A percentile compares a stretch with the other conserved stretches of the same genome.
phyloP scores from a whole-genome alignment of 2,329 filamentous ascomycete genomes.

The Sclerotinia spermophila region DNA sequence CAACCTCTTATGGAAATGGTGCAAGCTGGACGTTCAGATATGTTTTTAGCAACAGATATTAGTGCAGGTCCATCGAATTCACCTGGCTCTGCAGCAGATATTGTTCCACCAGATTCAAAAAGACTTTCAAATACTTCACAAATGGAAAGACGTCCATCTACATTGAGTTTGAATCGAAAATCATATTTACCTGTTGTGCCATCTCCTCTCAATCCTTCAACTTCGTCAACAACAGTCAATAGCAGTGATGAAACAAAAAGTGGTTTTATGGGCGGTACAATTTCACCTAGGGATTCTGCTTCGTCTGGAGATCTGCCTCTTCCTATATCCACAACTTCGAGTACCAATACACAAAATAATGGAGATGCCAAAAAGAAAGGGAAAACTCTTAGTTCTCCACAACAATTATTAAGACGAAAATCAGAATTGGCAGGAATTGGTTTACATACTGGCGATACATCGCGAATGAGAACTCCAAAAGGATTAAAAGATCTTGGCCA shows the following conservation, averaged over 20 bases:
- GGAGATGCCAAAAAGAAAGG: slow-evolving; percentile 14
- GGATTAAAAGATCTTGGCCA: slow-evolving; percentile 30
- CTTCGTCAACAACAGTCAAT: slow-evolving; percentile 19
- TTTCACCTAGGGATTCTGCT: slow-evolving; percentile 22
- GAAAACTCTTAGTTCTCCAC: slow-evolving; percentile 22
- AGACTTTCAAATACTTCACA: slow-evolving; percentile 17
- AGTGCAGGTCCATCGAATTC: background rate
- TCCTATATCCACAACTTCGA: slow-evolving; percentile 12
- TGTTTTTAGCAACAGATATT: slow-evolving; percentile 14
- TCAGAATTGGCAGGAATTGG: slow-evolving; percentile 20
- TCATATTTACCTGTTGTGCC: slow-evolving; percentile 33
- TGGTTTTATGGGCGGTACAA: background rate
- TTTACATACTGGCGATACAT: slow-evolving; percentile 6
- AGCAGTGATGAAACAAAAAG: slow-evolving; percentile 22
- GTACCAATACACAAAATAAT: slow-evolving; percentile 9
- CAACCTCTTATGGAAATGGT: slow-evolving; percentile 6
- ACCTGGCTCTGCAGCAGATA: slow-evolving; percentile 1
- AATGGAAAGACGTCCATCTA: slow-evolving; percentile 16
- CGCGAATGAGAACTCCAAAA: slow-evolving; percentile 24
- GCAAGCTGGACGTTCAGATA: slow-evolving; percentile 20
- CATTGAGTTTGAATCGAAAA: slow-evolving; percentile 20
- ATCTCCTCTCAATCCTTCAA: slow-evolving; percentile 36
- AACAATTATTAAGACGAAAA: slow-evolving; percentile 28
- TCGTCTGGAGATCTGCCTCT: slow-evolving; percentile 24
- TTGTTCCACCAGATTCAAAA: slow-evolving; percentile 6